Conservation (phyloP, 257 asterid genomes). For the Penstemon eatonii region DNA sequence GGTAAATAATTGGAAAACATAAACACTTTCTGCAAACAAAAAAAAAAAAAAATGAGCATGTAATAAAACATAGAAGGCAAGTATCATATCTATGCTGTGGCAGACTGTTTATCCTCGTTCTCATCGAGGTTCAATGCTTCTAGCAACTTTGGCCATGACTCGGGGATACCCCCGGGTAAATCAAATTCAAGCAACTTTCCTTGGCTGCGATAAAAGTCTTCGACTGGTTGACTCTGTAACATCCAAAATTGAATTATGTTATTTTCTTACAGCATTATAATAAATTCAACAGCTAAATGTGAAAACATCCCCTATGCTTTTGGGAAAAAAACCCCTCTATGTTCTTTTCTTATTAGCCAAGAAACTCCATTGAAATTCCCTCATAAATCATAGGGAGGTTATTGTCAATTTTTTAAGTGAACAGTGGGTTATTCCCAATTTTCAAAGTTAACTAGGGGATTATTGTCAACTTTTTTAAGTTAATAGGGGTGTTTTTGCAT, state of each 20-base stretch:
- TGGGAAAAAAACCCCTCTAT: no score
- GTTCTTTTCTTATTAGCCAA: no score
- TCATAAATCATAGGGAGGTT: no score
- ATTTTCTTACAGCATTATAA: background rate
- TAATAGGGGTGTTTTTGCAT: no score
- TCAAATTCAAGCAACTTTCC: slow-evolving; percentile 80
- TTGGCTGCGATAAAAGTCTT: slow-evolving; percentile 64
- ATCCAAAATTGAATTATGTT: slow-evolving; percentile 4
- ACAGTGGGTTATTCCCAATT: no score
- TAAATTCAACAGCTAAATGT: no score
- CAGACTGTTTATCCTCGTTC: slow-evolving; percentile 66
- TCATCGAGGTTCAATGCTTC: slow-evolving; percentile 86
- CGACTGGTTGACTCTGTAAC: slow-evolving; percentile 88
- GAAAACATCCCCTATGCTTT: no score
- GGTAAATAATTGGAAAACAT: background rate
- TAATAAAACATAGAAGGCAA: slow-evolving; percentile 29
- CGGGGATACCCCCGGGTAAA: slow-evolving; percentile 92
- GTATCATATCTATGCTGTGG: slow-evolving; percentile 49
- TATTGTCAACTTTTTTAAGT: no score
- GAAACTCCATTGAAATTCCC: no score
- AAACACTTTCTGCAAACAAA: background rate
- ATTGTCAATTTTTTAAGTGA: no score
- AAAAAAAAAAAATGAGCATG: slow-evolving; percentile 25
- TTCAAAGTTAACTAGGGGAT: no score
- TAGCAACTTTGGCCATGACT: slow-evolving; percentile 87